phyloP scores from a whole-genome alignment of 805 yeast genomes.

The Candida sithepensis region DNA sequence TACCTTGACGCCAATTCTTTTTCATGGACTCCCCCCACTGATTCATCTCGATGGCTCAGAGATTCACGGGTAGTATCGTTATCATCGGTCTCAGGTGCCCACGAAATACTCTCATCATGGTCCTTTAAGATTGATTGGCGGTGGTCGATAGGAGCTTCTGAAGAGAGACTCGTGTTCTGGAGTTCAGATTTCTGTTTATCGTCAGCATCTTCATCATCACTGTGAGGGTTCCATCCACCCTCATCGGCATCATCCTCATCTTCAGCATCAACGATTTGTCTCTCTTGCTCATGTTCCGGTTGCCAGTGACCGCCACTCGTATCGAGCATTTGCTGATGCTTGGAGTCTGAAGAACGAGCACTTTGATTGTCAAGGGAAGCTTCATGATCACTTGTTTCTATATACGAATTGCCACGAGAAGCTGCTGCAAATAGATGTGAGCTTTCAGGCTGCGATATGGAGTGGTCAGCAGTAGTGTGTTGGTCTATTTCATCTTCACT shows the following conservation, averaged over 20 bases:
- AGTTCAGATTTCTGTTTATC: conserved; percentile 1
- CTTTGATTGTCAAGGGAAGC: background rate
- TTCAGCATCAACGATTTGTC: background rate
- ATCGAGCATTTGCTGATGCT: background rate
- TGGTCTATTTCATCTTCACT: too few relatives aligned
- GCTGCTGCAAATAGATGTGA: background rate
- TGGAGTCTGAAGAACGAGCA: background rate
- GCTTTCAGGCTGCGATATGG: background rate
- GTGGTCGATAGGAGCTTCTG: too few relatives aligned
- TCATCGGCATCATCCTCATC: conserved; percentile 2
- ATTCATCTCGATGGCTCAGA: too few relatives aligned
- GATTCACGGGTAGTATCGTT: too few relatives aligned
- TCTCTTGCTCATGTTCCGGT: background rate
- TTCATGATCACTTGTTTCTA: background rate
- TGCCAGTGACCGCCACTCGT: background rate
- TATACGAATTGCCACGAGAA: background rate
- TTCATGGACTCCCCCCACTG: too few relatives aligned
- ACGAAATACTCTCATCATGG: too few relatives aligned
- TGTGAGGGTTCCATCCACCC: conserved; percentile 1
- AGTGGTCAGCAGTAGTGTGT: background rate
- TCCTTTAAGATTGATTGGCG: too few relatives aligned
- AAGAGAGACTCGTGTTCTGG: background rate
- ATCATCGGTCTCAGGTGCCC: too few relatives aligned
- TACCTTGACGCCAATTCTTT: too few relatives aligned
- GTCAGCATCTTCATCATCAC: conserved; percentile 2